Evolutionary conservation across 2,329 filamentous ascomycete species (phyloP), one percentile per base, ranked within the genome.

Genomic region (Hypomyces perniciosus): DNA sequence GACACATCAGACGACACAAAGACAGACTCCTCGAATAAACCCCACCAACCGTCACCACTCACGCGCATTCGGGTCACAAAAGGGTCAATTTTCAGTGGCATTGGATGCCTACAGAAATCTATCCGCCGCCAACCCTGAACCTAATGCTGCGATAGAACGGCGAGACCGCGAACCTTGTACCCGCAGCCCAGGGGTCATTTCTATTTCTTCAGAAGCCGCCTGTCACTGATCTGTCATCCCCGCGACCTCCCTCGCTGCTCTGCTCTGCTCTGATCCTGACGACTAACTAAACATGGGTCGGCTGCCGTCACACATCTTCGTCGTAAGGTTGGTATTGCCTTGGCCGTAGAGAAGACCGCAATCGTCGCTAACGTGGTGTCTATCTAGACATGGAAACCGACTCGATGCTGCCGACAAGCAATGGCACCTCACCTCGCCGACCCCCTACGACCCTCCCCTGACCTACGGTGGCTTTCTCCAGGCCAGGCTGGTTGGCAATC

Each of bases 401-500:
- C 85, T 99, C 52, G 93, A 99, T 68, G 90, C 90, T 50, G 90
- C 91, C 55, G 91, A 99, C 76, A 90, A 91, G 66, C 83, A 89
- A 68, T 99, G 93, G 93, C 90, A 96, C 68, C 79, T 96, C 49
- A 87, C 88, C 30, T 96, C 93, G 5, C 88, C 91, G 1, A 91
- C 90, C 5, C 93, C 93, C 2, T 99, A 97, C 74, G 92, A 99
- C 59, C 89, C 93, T 58, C 93, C 93, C 45, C 77, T 99, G 52
- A 96, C 91, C 3, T 97, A 96, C 65, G 88, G 89, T 59, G 93
- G 93, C 57, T 96, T 93, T 87, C 81, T 85, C 10, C 93, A 97
- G 68, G 85, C 88, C 48, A 84, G 87, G 60, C 82, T 85, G 5
- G 80, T 96, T 27, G 93, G 93, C 12, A 78, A 84, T 54, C 84